Base-by-base conservation (phyloP, 306 rosid genomes). In the Phaseolus lunatus region DNA sequence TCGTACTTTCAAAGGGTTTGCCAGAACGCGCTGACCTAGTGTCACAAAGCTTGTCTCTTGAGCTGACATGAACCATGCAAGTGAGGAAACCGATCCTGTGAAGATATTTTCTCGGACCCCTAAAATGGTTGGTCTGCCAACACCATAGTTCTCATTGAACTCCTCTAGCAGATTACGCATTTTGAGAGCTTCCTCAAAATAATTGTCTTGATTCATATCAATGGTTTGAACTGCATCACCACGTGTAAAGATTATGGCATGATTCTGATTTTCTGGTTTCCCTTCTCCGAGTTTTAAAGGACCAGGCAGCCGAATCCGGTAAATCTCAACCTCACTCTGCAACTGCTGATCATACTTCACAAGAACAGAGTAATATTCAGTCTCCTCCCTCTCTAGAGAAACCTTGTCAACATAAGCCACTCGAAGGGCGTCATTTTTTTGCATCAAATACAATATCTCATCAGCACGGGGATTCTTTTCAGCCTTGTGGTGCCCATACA, bases 1-100 rank as follows among this genome's bases (percentile, higher is more conserved):
- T 79, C 98, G 85, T 52, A 92, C 93, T 85, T 94, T 94, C 79
- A 94, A 86, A 54, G 98, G 98, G 81, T 90, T 94, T 80, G 98
- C 97, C 68, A 94, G 75, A 81, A 94, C 96, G 39, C 98, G 93
- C 87, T 94, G 98, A 54, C 93, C 97, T 81, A 94, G 80, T 29
- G 98, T 94, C 86, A 94, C 98, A 74, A 92, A 94, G 88, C 85
- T 89, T 65, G 92, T 87, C 83, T 94, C 98, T 81, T 94, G 98
- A 5, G 97, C 93, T 31, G 98, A 94, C 97, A 94, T 94, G 88
- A 94, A 94, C 97, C 96, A 87, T 78, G 98, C 98, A 79, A 94
- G 94, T 27, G 98, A 94, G 24, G 98, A 94, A 62, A 94, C 98
- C 9, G 98, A 94, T 29, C 98, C 98, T 12, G 98, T 94, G 89